phyloP scores from a whole-genome alignment of 2,329 filamentous ascomycete species.

The Stenocarpella maydis region DNA sequence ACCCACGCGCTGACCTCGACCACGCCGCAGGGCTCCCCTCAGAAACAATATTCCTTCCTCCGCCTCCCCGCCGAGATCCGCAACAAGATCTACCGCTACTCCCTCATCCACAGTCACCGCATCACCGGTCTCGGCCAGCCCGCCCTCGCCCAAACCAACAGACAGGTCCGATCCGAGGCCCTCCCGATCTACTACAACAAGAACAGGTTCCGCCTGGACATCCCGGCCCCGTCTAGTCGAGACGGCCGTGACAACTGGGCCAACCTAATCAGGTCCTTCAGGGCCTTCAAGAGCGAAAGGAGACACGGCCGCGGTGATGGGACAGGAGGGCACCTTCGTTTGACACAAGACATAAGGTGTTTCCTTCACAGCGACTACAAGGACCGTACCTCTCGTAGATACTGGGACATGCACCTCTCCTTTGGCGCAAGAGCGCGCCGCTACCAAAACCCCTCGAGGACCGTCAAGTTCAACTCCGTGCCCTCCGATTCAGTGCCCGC shows the following conservation, averaged over 20 bases:
- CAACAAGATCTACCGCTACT: constrained; percentile 5
- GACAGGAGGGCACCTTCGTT: background rate
- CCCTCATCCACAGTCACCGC: background rate
- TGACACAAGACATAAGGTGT: background rate
- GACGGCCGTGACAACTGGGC: background rate
- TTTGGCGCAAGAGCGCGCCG: too few relatives aligned
- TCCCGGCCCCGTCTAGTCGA: fast-evolving
- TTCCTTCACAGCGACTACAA: too few relatives aligned
- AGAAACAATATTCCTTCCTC: background rate
- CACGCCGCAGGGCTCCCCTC: background rate
- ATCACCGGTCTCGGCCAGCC: background rate
- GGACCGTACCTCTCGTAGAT: too few relatives aligned
- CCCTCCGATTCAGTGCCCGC: too few relatives aligned
- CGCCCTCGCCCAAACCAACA: background rate
- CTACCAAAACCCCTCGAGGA: too few relatives aligned
- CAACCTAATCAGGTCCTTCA: background rate
- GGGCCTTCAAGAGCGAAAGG: background rate
- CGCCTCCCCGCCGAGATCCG: constrained; percentile 13
- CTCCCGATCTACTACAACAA: constrained; percentile 1
- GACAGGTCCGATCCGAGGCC: background rate
- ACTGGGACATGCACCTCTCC: too few relatives aligned
- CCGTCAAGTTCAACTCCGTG: too few relatives aligned
- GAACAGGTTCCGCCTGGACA: background rate
- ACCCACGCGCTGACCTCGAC: background rate
- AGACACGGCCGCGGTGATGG: background rate